Percentiles rank a stretch among this genome's conserved stretches.
phyloP scores from a whole-genome alignment of 371 early-diverging fungal species.

The Saksenaea vasiformis region DNA sequence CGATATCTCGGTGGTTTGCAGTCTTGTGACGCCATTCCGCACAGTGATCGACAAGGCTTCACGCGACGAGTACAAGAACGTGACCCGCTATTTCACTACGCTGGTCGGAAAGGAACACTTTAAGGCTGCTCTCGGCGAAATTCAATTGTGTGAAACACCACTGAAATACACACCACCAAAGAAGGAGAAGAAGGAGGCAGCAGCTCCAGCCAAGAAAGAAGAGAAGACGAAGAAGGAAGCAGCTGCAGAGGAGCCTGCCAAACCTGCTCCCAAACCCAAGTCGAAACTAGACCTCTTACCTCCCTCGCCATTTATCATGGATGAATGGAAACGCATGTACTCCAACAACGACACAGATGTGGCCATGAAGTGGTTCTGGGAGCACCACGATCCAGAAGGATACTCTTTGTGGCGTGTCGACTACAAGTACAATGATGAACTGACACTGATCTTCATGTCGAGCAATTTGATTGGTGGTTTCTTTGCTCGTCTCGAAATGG shows the following conservation, averaged over 20 bases:
- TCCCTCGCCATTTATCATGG: constrained; percentile 73
- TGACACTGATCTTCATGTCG: constrained; percentile 86
- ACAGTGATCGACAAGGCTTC: constrained; percentile 52
- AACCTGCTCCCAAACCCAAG: constrained; percentile 81
- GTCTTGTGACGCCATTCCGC: constrained; percentile 54
- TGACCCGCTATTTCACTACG: constrained; percentile 88
- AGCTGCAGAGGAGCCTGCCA: constrained; percentile 51
- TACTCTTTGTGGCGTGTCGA: constrained; percentile 86
- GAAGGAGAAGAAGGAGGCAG: constrained; percentile 43
- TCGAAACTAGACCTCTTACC: constrained; percentile 83
- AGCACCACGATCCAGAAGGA: constrained; percentile 78
- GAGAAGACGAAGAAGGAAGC: constrained; percentile 27
- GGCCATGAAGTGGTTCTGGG: constrained; percentile 89
- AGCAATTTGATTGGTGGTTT: constrained; percentile 92
- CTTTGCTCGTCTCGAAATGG: constrained; percentile 88
- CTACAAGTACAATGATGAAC: constrained; percentile 94
- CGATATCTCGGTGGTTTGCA: constrained; percentile 63
- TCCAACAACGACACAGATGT: constrained; percentile 87
- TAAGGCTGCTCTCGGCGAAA: constrained; percentile 75
- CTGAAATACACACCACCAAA: constrained; percentile 43
- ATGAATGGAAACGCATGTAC: constrained; percentile 92
- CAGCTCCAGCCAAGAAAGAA: constrained; percentile 51
- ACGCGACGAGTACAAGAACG: constrained; percentile 80
- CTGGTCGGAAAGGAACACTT: constrained; percentile 75
- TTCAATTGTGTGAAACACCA: constrained; percentile 40